These are phyloP conservation scores for Pichia membranifaciens DNA, from an alignment of 805 yeast genomes.

Conservation along the genomic window DNA sequence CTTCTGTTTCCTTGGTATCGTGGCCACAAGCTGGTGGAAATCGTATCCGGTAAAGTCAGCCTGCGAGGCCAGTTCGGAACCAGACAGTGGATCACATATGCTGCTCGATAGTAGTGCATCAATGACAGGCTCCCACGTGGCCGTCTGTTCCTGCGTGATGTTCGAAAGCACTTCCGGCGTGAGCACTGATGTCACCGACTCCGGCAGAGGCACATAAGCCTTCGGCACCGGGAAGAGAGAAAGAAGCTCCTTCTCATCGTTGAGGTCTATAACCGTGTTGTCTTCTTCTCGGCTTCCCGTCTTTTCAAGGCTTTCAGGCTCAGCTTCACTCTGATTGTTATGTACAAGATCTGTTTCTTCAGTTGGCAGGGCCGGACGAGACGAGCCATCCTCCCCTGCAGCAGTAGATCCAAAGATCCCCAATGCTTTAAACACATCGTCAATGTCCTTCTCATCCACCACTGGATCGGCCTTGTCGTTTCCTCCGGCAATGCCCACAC, in stretches of 20 bases:
- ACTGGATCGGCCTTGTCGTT: slow-evolving; percentile 17
- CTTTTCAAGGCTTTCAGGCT: not conserved
- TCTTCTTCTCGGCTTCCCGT: not conserved
- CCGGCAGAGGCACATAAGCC: slow-evolving; percentile 32
- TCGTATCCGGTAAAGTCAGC: slow-evolving; percentile 33
- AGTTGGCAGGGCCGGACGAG: not conserved
- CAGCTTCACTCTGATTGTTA: not conserved
- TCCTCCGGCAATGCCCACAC: not conserved
- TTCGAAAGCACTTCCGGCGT: slow-evolving; percentile 35
- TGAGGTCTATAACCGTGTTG: slow-evolving; percentile 6
- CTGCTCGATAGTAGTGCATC: slow-evolving; percentile 25
- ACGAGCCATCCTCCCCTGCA: not conserved
- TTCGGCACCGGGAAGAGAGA: slow-evolving; percentile 23
- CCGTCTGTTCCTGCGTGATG: slow-evolving; percentile 34
- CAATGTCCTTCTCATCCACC: slow-evolving; percentile 23
- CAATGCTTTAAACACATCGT: slow-evolving; percentile 25
- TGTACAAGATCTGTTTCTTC: not conserved
- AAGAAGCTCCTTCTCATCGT: slow-evolving; percentile 4
- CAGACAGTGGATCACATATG: slow-evolving; percentile 8
- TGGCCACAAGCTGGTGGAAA: slow-evolving; percentile 32
- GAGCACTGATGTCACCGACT: slow-evolving; percentile 31
- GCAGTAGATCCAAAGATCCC: slow-evolving; percentile 5
- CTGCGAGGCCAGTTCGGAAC: slow-evolving; percentile 14
- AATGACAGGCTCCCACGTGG: slow-evolving; percentile 45
- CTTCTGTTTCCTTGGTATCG: slow-evolving; percentile 38